Evolutionary conservation across 2,329 filamentous ascomycete genomes (phyloP).

Genomic region (Apiospora arundinis): DNA sequence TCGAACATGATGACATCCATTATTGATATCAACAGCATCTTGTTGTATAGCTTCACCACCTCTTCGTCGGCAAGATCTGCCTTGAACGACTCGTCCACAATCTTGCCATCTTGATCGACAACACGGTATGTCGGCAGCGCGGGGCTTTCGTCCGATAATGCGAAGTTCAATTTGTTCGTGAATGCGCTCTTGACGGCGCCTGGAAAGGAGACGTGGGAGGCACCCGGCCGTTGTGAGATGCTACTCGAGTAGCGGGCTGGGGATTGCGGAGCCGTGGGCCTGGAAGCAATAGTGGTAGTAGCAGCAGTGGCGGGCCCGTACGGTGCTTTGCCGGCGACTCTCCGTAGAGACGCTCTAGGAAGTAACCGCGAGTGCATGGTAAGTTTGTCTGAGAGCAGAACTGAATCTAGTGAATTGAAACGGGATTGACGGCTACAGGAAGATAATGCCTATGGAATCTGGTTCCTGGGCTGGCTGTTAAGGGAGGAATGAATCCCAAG

Average conservation of each 20-base stretch:
- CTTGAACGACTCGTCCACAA: conserved; percentile 76
- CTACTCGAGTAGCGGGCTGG: conserved; percentile 46
- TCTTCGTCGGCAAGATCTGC: conserved; percentile 72
- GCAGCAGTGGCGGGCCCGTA: conserved; percentile 17
- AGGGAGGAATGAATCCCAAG: background rate
- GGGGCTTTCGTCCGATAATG: conserved; percentile 72
- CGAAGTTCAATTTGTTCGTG: conserved; percentile 79
- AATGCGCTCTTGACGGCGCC: conserved; percentile 97
- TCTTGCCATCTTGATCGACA: conserved; percentile 84
- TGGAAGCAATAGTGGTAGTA: background rate
- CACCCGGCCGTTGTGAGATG: conserved; percentile 62
- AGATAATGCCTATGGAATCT: background rate
- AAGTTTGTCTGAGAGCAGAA: background rate
- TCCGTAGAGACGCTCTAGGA: conserved; percentile 15
- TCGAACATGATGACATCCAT: conserved; percentile 99
- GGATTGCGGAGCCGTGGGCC: conserved; percentile 18
- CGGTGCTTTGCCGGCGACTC: conserved; percentile 21
- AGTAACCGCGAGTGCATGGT: conserved; percentile 20
- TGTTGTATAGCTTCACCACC: conserved; percentile 65
- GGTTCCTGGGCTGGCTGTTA: background rate
- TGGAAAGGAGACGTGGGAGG: conserved; percentile 74
- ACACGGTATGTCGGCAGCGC: conserved; percentile 91
- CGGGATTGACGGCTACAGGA: background rate
- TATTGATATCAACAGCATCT: conserved; percentile 74
- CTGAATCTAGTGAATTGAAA: background rate